These are phyloP conservation scores for Simmondsia chinensis DNA, from an alignment of 148 eudicot genomes.

Conservation along the genomic window DNA sequence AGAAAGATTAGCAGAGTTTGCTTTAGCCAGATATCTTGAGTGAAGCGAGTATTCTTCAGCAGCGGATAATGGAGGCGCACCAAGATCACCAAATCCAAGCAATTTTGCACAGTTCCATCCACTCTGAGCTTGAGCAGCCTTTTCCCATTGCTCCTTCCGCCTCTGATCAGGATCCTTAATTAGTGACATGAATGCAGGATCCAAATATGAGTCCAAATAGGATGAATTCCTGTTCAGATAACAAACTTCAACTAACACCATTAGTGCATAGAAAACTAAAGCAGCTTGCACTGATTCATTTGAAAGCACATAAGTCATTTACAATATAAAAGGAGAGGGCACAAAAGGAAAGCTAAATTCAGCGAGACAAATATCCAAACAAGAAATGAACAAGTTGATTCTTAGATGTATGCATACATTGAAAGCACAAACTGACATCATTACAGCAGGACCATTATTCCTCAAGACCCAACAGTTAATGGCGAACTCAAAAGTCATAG, in stretches of 20 bases:
- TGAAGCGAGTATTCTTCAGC: slow-evolving; percentile 98
- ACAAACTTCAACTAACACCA: neutral
- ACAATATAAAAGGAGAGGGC: no score
- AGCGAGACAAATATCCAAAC: no score
- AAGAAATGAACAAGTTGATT: no score
- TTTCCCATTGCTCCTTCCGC: slow-evolving; percentile 91
- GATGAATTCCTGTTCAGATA: slow-evolving; percentile 58
- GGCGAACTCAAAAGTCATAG: no score
- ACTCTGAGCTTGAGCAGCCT: slow-evolving; percentile 76
- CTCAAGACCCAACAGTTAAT: no score
- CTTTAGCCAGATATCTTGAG: slow-evolving; percentile 92
- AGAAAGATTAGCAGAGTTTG: slow-evolving; percentile 82
- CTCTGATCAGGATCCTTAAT: slow-evolving; percentile 96
- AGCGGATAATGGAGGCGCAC: slow-evolving; percentile 79
- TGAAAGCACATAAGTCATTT: no score
- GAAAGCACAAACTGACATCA: no score
- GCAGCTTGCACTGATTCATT: neutral
- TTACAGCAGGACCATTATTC: no score
- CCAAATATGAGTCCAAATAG: slow-evolving; percentile 79
- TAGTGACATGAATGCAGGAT: slow-evolving; percentile 96
- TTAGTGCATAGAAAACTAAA: slow-evolving; percentile 2
- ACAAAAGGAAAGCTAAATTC: no score
- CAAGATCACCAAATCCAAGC: slow-evolving; percentile 87
- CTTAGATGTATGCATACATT: no score
- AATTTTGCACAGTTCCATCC: slow-evolving; percentile 65